phyloP scores from a whole-genome alignment of 2,329 filamentous ascomycete species.

The Cladosporium phlei region DNA sequence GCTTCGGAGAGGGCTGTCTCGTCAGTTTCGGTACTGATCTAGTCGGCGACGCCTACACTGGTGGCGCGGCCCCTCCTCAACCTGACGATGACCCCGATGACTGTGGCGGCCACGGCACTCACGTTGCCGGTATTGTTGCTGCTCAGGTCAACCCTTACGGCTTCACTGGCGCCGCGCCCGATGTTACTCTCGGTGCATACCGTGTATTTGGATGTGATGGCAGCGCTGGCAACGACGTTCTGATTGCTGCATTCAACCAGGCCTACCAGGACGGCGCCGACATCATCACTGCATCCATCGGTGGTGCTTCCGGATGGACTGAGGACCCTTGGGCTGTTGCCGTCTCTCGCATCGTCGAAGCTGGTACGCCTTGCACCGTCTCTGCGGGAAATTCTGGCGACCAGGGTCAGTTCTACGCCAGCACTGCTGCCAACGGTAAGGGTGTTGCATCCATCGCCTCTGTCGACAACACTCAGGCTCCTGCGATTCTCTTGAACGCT shows the following conservation, averaged over 20 bases:
- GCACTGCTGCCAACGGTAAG: conserved; percentile 38
- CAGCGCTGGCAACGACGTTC: conserved; percentile 49
- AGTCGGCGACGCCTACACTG: conserved; percentile 48
- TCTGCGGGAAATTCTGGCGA: conserved; percentile 51
- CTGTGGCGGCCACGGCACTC: conserved; percentile 57
- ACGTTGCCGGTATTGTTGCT: conserved; percentile 59
- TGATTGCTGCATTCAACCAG: conserved; percentile 56
- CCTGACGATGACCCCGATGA: conserved; percentile 52
- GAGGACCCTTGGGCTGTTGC: conserved; percentile 39
- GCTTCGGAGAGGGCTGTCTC: conserved; percentile 57
- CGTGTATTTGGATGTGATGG: conserved; percentile 55
- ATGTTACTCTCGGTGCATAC: conserved; percentile 53
- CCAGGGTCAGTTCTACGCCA: conserved; percentile 45
- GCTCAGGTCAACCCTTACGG: conserved; percentile 51
- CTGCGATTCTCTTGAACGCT: conserved; percentile 32
- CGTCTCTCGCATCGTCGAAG: conserved; percentile 39
- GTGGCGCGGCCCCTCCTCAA: conserved; percentile 34
- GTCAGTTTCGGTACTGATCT: conserved; percentile 56
- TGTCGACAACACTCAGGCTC: conserved; percentile 35
- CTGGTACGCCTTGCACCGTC: conserved; percentile 48
- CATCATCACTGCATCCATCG: conserved; percentile 37
- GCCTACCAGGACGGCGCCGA: conserved; percentile 51
- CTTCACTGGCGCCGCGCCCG: conserved; percentile 56
- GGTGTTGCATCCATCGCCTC: conserved; percentile 45
- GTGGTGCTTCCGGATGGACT: conserved; percentile 32